These are phyloP conservation scores for Vanrija humicola DNA, from an alignment of 1,284 basidiomycete species.

Conservation along the genomic window DNA sequence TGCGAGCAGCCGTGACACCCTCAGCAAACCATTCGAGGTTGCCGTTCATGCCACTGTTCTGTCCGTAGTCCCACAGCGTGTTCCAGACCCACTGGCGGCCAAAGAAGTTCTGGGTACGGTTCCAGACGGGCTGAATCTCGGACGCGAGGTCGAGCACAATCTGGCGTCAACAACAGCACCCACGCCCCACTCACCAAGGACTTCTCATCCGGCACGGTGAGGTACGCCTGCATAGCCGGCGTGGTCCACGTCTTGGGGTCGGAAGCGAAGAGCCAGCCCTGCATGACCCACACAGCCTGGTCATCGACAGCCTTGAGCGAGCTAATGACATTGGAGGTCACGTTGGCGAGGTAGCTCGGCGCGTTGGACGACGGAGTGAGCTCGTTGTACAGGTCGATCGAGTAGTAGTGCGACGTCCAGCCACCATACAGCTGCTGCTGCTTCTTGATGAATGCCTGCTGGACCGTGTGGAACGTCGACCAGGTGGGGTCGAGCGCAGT, in stretches of 20 bases:
- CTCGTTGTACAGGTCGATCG: slow-evolving; percentile 55
- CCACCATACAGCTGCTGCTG: slow-evolving; percentile 50
- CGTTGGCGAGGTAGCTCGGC: slow-evolving; percentile 44
- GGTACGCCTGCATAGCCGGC: slow-evolving; percentile 39
- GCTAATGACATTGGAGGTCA: slow-evolving; percentile 46
- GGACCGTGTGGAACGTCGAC: slow-evolving; percentile 48
- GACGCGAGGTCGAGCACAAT: slow-evolving; percentile 53
- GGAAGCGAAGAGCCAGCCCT: slow-evolving; percentile 51
- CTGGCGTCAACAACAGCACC: slow-evolving; percentile 38
- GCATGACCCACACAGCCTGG: slow-evolving; percentile 52
- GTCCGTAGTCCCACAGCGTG: slow-evolving; percentile 49
- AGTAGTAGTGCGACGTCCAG: slow-evolving; percentile 50
- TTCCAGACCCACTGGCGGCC: slow-evolving; percentile 55
- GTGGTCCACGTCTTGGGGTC: slow-evolving; percentile 48
- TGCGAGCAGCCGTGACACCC: slow-evolving; percentile 3
- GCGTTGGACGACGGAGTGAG: slow-evolving; percentile 49
- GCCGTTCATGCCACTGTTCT: slow-evolving; percentile 27
- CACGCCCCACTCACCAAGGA: not conserved
- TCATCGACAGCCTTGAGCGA: slow-evolving; percentile 50
- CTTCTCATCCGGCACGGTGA: not conserved
- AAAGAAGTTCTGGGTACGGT: slow-evolving; percentile 49
- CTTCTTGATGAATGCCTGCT: slow-evolving; percentile 51
- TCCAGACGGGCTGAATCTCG: slow-evolving; percentile 52
- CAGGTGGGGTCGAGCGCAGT: slow-evolving; percentile 53
- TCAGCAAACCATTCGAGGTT: slow-evolving; percentile 1